These are phyloP conservation scores for Aspergillus chevalieri DNA, from an alignment of 2,329 filamentous ascomycete genomes.

Conservation along the genomic window DNA sequence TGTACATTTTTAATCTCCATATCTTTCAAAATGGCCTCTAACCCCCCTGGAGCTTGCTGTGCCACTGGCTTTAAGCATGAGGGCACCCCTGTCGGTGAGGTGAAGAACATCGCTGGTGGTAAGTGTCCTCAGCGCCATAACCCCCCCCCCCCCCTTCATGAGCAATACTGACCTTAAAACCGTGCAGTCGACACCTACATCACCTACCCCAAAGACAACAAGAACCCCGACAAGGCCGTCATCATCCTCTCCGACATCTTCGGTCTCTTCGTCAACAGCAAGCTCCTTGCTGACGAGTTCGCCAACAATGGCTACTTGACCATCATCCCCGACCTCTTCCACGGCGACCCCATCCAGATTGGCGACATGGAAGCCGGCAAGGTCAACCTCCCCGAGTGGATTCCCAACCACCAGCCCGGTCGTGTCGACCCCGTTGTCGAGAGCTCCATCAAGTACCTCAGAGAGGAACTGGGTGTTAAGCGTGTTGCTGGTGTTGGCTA, in stretches of 20 bases:
- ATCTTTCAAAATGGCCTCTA: conserved; percentile 43
- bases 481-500: conserved; percentile 63
- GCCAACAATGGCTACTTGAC: conserved; percentile 67
- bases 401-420: conserved; percentile 43
- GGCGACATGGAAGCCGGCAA: conserved; percentile 44
- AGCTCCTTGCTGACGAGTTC: conserved; percentile 67
- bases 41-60: conserved; percentile 46
- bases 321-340: conserved; percentile 65
- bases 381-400: conserved; percentile 48
- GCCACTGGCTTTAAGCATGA: conserved; percentile 47
- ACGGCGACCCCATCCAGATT: conserved; percentile 56
- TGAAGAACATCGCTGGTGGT: conserved; percentile 44
- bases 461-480: conserved; percentile 50
- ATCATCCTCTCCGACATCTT: conserved; percentile 55
- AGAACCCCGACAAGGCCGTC: conserved; percentile 48
- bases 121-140: conserved; percentile 9
- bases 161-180: background rate
- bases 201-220: conserved; percentile 47
- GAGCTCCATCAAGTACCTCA: conserved; percentile 50
- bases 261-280: conserved; percentile 53
- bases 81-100: conserved; percentile 43
- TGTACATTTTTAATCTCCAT: background rate
- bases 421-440: conserved; percentile 51
- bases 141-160: background rate
- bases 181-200: conserved; percentile 51